Conservation (phyloP, 2,329 filamentous ascomycete species). For the Apiospora koreana region DNA sequence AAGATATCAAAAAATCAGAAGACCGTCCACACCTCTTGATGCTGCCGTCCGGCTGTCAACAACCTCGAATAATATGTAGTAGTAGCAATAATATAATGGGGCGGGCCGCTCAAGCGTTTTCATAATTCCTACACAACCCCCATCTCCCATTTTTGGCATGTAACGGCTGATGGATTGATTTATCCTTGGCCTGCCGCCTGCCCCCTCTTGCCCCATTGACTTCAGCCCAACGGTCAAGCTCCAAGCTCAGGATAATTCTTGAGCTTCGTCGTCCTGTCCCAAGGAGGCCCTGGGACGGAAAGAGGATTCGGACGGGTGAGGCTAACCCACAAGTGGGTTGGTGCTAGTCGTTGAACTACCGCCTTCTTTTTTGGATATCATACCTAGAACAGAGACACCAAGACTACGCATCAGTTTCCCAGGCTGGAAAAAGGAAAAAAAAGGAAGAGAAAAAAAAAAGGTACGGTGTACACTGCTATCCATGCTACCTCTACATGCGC, state of each 20-base stretch:
- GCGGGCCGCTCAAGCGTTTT: not conserved
- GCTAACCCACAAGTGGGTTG: not conserved
- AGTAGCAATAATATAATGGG: not conserved
- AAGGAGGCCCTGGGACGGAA: not conserved
- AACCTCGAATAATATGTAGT: not conserved
- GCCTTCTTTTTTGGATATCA: not conserved
- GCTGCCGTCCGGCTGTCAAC: not conserved
- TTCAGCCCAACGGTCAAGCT: slow-evolving; percentile 7
- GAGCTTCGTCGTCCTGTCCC: not conserved
- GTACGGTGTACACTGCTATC: not conserved
- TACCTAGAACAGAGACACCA: not conserved
- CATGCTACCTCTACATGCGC: not conserved
- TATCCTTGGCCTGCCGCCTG: not conserved
- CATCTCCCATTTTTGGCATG: not conserved
- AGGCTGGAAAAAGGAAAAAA: no score
- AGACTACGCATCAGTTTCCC: no score
- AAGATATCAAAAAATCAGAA: not conserved
- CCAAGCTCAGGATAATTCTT: not conserved
- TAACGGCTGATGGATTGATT: not conserved
- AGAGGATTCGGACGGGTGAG: slow-evolving; percentile 3
- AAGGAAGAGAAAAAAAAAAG: not conserved
- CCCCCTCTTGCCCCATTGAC: not conserved
- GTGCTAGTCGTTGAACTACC: not conserved
- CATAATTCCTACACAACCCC: not conserved
- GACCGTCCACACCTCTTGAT: not conserved